Base-by-base conservation (phyloP, 306 rosid genomes). In the Sphenostylis stenocarpa region DNA sequence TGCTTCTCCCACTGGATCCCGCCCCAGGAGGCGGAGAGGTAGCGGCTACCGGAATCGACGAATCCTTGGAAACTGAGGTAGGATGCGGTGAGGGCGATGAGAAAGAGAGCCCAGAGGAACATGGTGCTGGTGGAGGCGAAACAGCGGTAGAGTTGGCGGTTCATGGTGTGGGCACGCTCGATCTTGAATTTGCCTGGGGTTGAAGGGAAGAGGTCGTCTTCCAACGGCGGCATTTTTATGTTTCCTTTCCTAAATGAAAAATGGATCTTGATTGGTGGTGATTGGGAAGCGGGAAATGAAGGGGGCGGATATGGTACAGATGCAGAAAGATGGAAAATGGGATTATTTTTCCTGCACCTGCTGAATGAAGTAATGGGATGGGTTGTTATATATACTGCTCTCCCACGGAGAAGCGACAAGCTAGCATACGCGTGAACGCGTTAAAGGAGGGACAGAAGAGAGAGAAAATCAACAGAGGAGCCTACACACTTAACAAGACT, bases 1-100 rank as follows among this genome's bases (percentile, higher is more conserved):
- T 94, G 94, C 72, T 90, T 94, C 84, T 94, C 98, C 98, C 98
- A 94, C 71, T 90, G 91, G 87, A 88, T 77, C 6, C 97, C 98
- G 2, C 97, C 98, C 98, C 98, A 91, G 0, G 97, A 93, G 9
- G 96, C 89, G 2, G 97, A 45, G 53, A 90, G 81, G 67, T 90
- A 88, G 8, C 86, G 85, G 85, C 89, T 85, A 14, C 96, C 91
- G 49, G 94, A 81, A 64, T 91, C 86, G 16, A 91, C 90, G 75
- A 91, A 91, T 75, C 90, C 70, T 44, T 90, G 98, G 77, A 94
- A 90, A 53, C 94, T 91, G 71, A 91, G 76, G 65, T 90, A 91
- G 15, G 98, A 94, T 1, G 86, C 92, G 58, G 97, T 91, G 15
- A 91, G 72, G 28, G 97, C 98, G 3, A 94, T 82, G 2, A 94